Conservation (phyloP, 768 basidiomycete species). For the Pleurotus djamor region DNA sequence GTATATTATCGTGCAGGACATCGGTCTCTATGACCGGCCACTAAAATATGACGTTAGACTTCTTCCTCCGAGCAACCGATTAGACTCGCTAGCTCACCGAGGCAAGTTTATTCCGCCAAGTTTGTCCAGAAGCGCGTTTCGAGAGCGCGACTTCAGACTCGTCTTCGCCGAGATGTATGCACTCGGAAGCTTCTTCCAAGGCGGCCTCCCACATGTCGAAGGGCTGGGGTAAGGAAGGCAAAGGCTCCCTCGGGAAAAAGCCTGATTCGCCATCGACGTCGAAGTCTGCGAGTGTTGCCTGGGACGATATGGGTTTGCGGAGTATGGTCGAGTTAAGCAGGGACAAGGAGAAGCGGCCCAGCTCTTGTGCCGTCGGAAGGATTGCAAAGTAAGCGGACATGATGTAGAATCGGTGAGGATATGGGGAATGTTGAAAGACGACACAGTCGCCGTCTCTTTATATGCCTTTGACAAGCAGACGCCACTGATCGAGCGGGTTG, state of each 20-base stretch:
- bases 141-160: constrained; percentile 40
- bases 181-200: constrained; percentile 48
- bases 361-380: constrained; percentile 51
- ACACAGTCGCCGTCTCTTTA: background rate
- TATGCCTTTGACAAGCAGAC: constrained; percentile 5
- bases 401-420: constrained; percentile 9
- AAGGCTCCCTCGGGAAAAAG: constrained; percentile 75
- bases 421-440: background rate
- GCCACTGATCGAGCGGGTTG: constrained; percentile 6
- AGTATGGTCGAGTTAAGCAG: constrained; percentile 41
- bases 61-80: background rate
- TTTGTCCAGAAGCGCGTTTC: constrained; percentile 54
- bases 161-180: constrained; percentile 59
- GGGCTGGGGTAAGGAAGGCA: constrained; percentile 48
- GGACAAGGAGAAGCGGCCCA: constrained; percentile 45
- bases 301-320: constrained; percentile 25
- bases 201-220: constrained; percentile 75
- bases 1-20: constrained; percentile 49
- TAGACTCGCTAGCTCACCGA: constrained; percentile 45
- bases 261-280: constrained; percentile 68
- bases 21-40: constrained; percentile 68
- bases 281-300: constrained; percentile 42
- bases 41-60: constrained; percentile 31
- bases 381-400: constrained; percentile 23
- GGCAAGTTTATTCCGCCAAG: constrained; percentile 65